These are phyloP conservation scores for Carex myosuroides DNA, from an alignment of 176 grass and related monocot genomes.

Conservation along the genomic window DNA sequence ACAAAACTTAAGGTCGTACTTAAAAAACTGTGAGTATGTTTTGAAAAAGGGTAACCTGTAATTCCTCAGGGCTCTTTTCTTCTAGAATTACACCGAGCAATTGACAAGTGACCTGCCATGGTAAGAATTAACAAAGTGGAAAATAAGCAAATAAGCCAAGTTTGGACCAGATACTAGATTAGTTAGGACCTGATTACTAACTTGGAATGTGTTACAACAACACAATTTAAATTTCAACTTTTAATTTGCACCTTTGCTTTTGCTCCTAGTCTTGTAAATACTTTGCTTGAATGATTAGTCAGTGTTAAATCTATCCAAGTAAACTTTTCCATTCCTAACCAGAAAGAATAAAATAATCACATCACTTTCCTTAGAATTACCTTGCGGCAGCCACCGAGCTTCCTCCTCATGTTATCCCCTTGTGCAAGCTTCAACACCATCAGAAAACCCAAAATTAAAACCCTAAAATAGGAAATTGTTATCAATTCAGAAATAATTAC, in stretches of 20 bases:
- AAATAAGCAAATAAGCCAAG: not conserved
- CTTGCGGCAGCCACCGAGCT: constrained; percentile 58
- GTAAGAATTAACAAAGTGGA: constrained; percentile 5
- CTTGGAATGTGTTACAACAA: not conserved
- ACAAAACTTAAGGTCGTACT: not conserved
- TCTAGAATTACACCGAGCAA: constrained; percentile 78
- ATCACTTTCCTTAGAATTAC: constrained; percentile 18
- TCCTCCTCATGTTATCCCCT: constrained; percentile 54
- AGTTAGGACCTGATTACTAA: not conserved
- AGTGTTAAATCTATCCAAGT: not conserved
- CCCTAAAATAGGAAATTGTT: not conserved
- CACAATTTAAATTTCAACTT: not conserved
- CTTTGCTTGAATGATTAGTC: not conserved
- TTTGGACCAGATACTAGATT: too few relatives aligned
- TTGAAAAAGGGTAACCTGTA: constrained; percentile 51
- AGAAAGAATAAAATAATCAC: not conserved
- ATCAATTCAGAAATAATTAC: not conserved
- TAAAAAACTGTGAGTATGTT: not conserved
- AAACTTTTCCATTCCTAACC: not conserved
- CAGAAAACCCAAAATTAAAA: constrained; percentile 5
- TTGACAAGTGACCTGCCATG: constrained; percentile 72
- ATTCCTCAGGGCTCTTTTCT: constrained; percentile 68
- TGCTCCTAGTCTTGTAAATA: not conserved
- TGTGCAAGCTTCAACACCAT: constrained; percentile 33
- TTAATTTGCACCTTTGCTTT: not conserved